These are phyloP conservation scores for Edaphochlamys debaryana DNA, from an alignment of 139 green algal species.

Conservation along the genomic window DNA sequence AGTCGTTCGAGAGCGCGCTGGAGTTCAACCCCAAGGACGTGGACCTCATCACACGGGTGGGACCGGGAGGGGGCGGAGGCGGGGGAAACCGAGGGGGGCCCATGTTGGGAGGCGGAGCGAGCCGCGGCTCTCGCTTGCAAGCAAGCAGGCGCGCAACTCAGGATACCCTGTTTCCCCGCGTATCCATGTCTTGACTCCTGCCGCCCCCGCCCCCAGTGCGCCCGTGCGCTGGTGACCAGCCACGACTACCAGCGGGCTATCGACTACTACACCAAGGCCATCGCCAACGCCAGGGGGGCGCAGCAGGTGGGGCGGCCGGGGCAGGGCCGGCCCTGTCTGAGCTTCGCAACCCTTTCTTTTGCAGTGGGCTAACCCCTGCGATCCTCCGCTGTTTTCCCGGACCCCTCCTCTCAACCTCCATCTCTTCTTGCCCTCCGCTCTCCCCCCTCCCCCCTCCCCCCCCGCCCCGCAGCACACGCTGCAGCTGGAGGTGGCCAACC, in stretches of 20 bases:
- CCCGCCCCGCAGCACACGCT: constrained; percentile 40
- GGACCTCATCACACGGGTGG: constrained; percentile 46
- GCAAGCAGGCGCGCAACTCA: no score
- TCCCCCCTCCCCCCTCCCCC: background rate
- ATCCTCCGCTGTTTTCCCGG: no score
- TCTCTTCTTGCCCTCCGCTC: background rate
- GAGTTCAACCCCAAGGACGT: constrained; percentile 63
- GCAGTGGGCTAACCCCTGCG: no score
- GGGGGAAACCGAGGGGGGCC: no score
- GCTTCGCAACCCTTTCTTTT: no score
- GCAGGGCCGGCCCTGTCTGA: no score
- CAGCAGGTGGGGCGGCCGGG: constrained; percentile 3
- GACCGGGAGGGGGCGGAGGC: constrained; percentile 2
- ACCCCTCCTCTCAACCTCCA: background rate
- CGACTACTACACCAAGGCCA: constrained; percentile 81
- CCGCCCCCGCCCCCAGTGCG: constrained; percentile 39
- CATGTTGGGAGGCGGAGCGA: no score
- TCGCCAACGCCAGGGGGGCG: constrained; percentile 48
- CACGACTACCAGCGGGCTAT: constrained; percentile 81
- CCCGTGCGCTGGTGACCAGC: constrained; percentile 67
- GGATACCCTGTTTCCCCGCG: no score
- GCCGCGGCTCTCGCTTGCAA: no score
- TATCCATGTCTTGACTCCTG: no score
- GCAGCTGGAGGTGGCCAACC: constrained; percentile 73
- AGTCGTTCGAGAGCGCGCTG: constrained; percentile 71